Percentiles rank a stretch among this genome's conserved stretches.
Conservation (phyloP, 768 basidiomycete genomes). For the Pholiota molesta region DNA sequence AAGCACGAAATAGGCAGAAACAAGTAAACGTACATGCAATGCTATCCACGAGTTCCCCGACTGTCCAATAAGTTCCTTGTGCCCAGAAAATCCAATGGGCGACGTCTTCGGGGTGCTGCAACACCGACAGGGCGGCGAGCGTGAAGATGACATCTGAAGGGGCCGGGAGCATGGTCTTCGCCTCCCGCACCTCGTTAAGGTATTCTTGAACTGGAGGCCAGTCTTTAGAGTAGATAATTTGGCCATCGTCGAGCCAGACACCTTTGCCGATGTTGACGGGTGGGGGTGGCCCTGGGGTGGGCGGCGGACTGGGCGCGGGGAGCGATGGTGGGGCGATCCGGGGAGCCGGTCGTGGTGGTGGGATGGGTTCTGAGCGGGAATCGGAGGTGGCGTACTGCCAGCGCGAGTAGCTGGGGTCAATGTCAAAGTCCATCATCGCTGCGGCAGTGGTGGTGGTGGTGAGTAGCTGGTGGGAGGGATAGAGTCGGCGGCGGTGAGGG, state of each 20-base stretch:
- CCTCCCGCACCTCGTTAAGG: slow-evolving; percentile 43
- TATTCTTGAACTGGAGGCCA: slow-evolving; percentile 52
- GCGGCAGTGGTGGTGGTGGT: slow-evolving; percentile 12
- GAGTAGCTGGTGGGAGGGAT: slow-evolving; percentile 3
- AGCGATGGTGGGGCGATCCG: slow-evolving; percentile 8
- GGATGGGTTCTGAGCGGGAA: slow-evolving; percentile 23
- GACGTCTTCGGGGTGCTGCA: slow-evolving; percentile 54
- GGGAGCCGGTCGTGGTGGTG: slow-evolving; percentile 1
- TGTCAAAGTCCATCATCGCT: slow-evolving; percentile 12
- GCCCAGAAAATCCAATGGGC: slow-evolving; percentile 72
- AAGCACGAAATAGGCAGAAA: not conserved
- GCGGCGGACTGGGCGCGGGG: slow-evolving; percentile 23
- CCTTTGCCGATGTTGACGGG: slow-evolving; percentile 38
- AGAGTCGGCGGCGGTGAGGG: not conserved
- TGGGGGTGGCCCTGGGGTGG: slow-evolving; percentile 19
- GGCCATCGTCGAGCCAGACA: slow-evolving; percentile 41
- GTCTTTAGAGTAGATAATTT: slow-evolving; percentile 45
- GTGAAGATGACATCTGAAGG: slow-evolving; percentile 51
- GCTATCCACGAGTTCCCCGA: slow-evolving; percentile 55
- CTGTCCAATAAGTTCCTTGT: slow-evolving; percentile 46
- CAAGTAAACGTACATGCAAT: slow-evolving; percentile 49
- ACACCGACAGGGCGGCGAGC: slow-evolving; percentile 63
- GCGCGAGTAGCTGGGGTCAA: slow-evolving; percentile 17
- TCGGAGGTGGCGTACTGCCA: slow-evolving; percentile 23
- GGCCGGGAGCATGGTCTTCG: slow-evolving; percentile 39